phyloP scores from a whole-genome alignment of 495 filamentous ascomycete species.

The Astrothelium macrocarpum region DNA sequence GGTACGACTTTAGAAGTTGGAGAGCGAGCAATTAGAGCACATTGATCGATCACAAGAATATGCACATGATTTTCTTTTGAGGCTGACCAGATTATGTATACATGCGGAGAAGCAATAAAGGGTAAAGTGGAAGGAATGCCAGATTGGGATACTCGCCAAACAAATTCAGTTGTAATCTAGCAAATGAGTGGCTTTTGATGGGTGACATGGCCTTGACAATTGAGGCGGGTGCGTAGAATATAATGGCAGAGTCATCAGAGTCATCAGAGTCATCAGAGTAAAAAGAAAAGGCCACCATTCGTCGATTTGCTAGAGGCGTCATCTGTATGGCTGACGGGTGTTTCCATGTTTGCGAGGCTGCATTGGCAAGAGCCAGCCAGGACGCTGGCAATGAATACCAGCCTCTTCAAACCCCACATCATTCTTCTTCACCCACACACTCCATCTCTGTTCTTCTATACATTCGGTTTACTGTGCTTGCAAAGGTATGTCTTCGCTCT shows the following conservation, averaged over 20 bases:
- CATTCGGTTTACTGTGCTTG: neutral
- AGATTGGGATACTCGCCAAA: neutral
- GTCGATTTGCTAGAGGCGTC: neutral
- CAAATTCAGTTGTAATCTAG: neutral
- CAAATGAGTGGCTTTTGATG: neutral
- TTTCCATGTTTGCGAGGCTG: constrained; percentile 2
- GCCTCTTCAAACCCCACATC: neutral
- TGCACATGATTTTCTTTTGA: too few relatives aligned
- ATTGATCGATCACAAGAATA: too few relatives aligned
- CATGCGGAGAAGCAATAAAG: neutral
- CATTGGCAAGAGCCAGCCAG: neutral
- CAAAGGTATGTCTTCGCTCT: neutral
- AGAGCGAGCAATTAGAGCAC: too few relatives aligned
- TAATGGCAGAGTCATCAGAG: neutral
- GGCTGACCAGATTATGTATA: too few relatives aligned
- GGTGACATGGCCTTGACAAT: neutral
- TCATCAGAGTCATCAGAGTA: too few relatives aligned
- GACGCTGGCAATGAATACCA: neutral
- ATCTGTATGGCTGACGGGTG: neutral
- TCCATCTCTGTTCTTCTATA: neutral
- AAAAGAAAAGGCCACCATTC: neutral
- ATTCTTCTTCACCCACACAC: neutral
- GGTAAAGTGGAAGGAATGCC: neutral
- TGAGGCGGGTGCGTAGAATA: neutral
- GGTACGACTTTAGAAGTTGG: too few relatives aligned